Evolutionary conservation across 116 monocot genomes (phyloP).

Genomic region (Cymodocea nodosa): DNA sequence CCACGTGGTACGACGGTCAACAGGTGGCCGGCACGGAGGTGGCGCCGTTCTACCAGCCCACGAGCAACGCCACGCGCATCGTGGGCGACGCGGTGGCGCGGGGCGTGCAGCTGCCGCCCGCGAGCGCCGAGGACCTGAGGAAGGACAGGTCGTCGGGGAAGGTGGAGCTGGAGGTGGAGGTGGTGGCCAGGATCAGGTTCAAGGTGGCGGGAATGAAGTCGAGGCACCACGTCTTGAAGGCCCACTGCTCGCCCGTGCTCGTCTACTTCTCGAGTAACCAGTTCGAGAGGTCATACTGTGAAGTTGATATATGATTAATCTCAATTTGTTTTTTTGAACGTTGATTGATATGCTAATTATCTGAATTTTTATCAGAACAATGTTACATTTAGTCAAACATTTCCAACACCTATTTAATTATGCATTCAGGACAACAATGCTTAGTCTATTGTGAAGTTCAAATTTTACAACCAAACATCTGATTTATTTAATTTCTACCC

Average conservation of each 20-base stretch:
- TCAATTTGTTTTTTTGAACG: too few relatives aligned
- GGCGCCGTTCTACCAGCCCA: conserved; percentile 23
- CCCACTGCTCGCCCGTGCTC: conserved; percentile 20
- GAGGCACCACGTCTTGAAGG: conserved; percentile 19
- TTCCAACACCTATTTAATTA: too few relatives aligned
- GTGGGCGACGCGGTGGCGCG: conserved; percentile 9
- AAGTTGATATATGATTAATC: conserved; percentile 11
- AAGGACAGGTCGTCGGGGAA: conserved; percentile 16
- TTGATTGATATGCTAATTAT: too few relatives aligned
- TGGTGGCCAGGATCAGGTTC: conserved; percentile 28
- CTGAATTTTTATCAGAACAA: too few relatives aligned
- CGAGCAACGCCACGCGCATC: conserved; percentile 20
- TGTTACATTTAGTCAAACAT: too few relatives aligned
- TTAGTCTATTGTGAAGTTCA: too few relatives aligned
- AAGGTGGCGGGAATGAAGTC: conserved; percentile 22
- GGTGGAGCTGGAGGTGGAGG: conserved; percentile 18
- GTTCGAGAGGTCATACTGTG: conserved; percentile 20
- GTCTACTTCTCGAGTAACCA: conserved; percentile 9
- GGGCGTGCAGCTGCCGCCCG: conserved; percentile 3
- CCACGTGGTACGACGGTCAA: conserved; percentile 20
- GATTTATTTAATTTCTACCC: too few relatives aligned
- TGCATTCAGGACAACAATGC: too few relatives aligned
- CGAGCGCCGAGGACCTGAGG: conserved; percentile 12
- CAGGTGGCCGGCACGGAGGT: conserved; percentile 10
- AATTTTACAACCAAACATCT: too few relatives aligned